These are phyloP conservation scores for Panus rudis DNA, from an alignment of 768 basidiomycete species.

Conservation along the genomic window DNA sequence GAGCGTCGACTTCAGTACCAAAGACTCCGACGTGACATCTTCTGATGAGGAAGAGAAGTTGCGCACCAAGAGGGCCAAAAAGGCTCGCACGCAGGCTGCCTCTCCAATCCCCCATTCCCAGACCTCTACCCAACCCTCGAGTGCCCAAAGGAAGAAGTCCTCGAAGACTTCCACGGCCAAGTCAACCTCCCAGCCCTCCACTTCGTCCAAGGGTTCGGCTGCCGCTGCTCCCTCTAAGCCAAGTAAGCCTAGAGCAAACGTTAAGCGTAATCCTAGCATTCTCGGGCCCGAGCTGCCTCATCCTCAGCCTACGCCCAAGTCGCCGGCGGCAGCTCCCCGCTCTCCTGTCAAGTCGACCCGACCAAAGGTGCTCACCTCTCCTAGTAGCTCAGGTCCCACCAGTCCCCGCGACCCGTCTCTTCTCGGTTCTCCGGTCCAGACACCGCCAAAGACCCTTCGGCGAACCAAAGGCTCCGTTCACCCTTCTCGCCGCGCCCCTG, in stretches of 20 bases:
- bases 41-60: constrained; percentile 75
- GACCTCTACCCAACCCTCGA: constrained; percentile 13
- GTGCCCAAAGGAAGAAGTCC: constrained; percentile 9
- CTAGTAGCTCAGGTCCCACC: background rate
- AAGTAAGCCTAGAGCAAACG: constrained; percentile 27
- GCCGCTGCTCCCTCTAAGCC: constrained; percentile 10
- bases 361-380: background rate
- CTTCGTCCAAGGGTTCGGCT: constrained; percentile 7
- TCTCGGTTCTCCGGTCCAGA: constrained; percentile 13
- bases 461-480: constrained; percentile 35
- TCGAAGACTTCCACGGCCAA: constrained; percentile 18
- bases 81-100: constrained; percentile 37
- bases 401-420: too few relatives aligned
- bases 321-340: constrained; percentile 10
- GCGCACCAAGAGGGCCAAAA: constrained; percentile 56
- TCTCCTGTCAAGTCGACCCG: background rate
- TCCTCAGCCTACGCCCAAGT: constrained; percentile 21
- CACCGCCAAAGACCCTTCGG: constrained; percentile 38
- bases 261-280: constrained; percentile 56
- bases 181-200: background rate
- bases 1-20: constrained; percentile 21
- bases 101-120: constrained; percentile 23
- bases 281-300: constrained; percentile 59
- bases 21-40: constrained; percentile 30
- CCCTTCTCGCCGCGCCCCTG: constrained; percentile 35